Conservation (phyloP, 1,284 basidiomycete genomes). For the Cutaneotrichosporon mucoides region DNA sequence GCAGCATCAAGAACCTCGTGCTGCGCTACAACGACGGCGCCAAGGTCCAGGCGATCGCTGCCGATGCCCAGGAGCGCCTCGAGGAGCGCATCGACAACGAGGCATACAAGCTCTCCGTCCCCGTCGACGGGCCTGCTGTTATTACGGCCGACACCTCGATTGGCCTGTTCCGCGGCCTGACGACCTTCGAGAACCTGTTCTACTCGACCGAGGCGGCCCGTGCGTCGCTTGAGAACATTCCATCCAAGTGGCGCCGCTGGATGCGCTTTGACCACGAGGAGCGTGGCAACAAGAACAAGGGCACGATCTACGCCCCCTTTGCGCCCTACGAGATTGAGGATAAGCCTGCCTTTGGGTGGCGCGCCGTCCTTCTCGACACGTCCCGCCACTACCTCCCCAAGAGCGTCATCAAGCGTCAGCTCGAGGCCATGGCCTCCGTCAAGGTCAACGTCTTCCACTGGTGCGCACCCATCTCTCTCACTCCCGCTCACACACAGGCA, state of each 20-base stretch:
- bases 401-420: constrained; percentile 45
- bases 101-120: constrained; percentile 7
- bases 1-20: not conserved
- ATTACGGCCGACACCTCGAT: not conserved
- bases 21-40: not conserved
- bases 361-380: constrained; percentile 80
- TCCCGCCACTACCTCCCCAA: constrained; percentile 31
- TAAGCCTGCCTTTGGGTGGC: constrained; percentile 47
- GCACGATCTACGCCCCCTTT: constrained; percentile 22
- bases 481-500: not conserved
- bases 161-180: constrained; percentile 64
- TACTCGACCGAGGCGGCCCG: not conserved
- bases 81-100: constrained; percentile 2
- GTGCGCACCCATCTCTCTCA: not conserved
- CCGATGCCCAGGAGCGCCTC: constrained; percentile 16
- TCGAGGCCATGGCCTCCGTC: constrained; percentile 81
- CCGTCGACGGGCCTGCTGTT: not conserved
- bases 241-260: not conserved
- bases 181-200: constrained; percentile 70
- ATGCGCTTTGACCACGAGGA: not conserved
- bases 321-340: constrained; percentile 49
- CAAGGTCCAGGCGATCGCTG: not conserved
- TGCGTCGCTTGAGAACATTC: too few species aligned
- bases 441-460: constrained; percentile 52
- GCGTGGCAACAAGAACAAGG: not conserved